Evolutionary conservation across 129 eudicot species (phyloP).

Genomic region (Artemisia argyi): DNA sequence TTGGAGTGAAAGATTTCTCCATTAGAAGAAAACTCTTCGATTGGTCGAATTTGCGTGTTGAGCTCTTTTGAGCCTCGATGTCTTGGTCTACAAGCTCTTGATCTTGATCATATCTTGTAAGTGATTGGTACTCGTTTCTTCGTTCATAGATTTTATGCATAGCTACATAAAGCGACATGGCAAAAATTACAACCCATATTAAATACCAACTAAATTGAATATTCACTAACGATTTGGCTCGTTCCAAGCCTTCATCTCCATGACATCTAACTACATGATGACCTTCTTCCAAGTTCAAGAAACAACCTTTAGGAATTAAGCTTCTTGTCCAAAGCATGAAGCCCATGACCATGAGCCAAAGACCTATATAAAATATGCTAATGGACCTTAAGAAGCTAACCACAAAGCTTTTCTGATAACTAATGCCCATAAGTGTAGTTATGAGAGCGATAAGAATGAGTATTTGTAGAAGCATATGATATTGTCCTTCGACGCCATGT

Average conservation of each 20-base stretch:
- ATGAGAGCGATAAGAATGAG: slow-evolving; percentile 44
- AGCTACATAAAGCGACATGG: slow-evolving; percentile 46
- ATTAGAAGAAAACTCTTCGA: slow-evolving; percentile 47
- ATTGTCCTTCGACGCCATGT: slow-evolving; percentile 96
- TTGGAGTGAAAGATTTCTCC: slow-evolving; percentile 48
- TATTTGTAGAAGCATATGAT: slow-evolving; percentile 80
- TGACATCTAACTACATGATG: slow-evolving; percentile 78
- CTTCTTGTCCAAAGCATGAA: slow-evolving; percentile 79
- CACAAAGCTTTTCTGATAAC: slow-evolving; percentile 48
- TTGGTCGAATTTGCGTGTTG: slow-evolving; percentile 18
- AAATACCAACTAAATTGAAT: slow-evolving; percentile 90
- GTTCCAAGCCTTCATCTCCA: slow-evolving; percentile 53
- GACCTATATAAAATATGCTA: slow-evolving; percentile 72
- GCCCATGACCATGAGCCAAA: slow-evolving; percentile 93
- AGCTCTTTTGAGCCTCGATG: slow-evolving; percentile 66
- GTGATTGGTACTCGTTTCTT: slow-evolving; percentile 49
- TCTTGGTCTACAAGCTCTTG: slow-evolving; percentile 40
- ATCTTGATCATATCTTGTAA: slow-evolving; percentile 35
- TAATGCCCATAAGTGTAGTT: slow-evolving; percentile 66
- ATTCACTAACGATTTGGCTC: slow-evolving; percentile 81
- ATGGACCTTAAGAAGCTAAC: slow-evolving; percentile 64
- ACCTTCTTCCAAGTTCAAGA: slow-evolving; percentile 75
- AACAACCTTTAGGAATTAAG: slow-evolving; percentile 82
- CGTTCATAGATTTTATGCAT: slow-evolving; percentile 44
- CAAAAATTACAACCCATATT: slow-evolving; percentile 49